Evolutionary conservation across 495 filamentous ascomycete species (phyloP).

Genomic region (Neurospora tetraspora): DNA sequence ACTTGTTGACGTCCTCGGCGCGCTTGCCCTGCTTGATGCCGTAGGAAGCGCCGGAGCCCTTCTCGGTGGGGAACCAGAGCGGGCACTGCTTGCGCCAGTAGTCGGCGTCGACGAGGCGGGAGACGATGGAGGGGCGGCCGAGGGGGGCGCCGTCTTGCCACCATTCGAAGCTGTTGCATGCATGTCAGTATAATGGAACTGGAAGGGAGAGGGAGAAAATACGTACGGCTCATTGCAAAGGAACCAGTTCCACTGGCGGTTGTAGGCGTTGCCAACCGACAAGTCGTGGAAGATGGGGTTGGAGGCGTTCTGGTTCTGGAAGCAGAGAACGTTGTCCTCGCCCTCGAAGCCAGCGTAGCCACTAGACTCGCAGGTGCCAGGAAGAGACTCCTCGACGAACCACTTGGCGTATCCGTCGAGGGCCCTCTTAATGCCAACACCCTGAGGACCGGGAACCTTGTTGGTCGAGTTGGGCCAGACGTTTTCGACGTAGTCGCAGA

Average conservation of each 20-base stretch:
- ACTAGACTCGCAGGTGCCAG: slow-evolving; percentile 21
- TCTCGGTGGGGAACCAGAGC: slow-evolving; percentile 47
- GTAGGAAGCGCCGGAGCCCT: slow-evolving; percentile 32
- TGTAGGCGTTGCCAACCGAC: slow-evolving; percentile 35
- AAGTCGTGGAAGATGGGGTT: slow-evolving; percentile 49
- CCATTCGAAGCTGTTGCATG: slow-evolving; percentile 13
- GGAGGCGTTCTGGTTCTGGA: slow-evolving; percentile 46
- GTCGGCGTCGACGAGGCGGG: slow-evolving; percentile 41
- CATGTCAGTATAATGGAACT: too few species aligned
- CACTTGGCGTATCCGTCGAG: slow-evolving; percentile 35
- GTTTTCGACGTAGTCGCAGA: slow-evolving; percentile 28
- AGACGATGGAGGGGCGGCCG: slow-evolving; percentile 37
- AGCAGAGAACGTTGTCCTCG: slow-evolving; percentile 39
- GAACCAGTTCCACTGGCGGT: slow-evolving; percentile 58
- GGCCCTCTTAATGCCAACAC: slow-evolving; percentile 20
- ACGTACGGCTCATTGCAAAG: slow-evolving; percentile 51
- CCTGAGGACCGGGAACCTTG: slow-evolving; percentile 15
- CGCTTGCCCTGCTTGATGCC: slow-evolving; percentile 42
- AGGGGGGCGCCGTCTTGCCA: slow-evolving; percentile 41
- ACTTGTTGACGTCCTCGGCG: slow-evolving; percentile 45
- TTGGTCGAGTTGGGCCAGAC: slow-evolving; percentile 18
- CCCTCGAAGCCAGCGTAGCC: slow-evolving; percentile 40
- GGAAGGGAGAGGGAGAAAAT: too few species aligned
- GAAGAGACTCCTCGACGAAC: slow-evolving; percentile 37
- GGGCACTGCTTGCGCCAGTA: slow-evolving; percentile 54